These are phyloP conservation scores for Hypoxylon sp. DNA, from an alignment of 2,329 filamentous ascomycete species.

Conservation along the genomic window DNA sequence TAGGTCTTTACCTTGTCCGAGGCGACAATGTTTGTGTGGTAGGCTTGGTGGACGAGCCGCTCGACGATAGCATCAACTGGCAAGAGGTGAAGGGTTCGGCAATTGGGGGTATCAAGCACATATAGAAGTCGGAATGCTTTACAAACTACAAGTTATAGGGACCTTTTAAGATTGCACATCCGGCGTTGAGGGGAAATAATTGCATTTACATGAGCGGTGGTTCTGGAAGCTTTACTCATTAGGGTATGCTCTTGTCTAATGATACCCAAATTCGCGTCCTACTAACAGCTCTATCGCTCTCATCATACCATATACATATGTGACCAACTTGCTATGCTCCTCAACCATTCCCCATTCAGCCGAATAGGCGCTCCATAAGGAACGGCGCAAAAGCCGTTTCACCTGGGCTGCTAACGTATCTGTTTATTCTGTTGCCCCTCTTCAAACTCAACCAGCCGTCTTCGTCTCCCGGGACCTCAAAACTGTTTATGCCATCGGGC, in stretches of 20 bases:
- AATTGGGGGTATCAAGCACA: constrained; percentile 88
- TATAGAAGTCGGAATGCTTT: constrained; percentile 52
- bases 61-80: constrained; percentile 95
- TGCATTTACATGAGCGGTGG: constrained; percentile 44
- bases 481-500: constrained; percentile 63
- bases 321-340: constrained; percentile 12
- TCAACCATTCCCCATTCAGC: constrained; percentile 49
- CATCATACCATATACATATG: constrained; percentile 22
- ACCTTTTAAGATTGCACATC: constrained; percentile 48
- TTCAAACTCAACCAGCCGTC: constrained; percentile 80
- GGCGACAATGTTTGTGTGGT: constrained; percentile 95
- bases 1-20: constrained; percentile 91
- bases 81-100: constrained; percentile 86
- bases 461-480: constrained; percentile 77
- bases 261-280: constrained; percentile 53
- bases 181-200: constrained; percentile 51
- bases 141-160: constrained; percentile 16
- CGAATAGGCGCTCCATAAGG: constrained; percentile 77
- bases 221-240: constrained; percentile 46
- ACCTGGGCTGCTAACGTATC: constrained; percentile 80
- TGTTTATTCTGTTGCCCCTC: constrained; percentile 84
- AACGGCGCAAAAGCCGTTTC: constrained; percentile 75
- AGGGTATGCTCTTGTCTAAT: constrained; percentile 56
- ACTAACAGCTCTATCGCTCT: constrained; percentile 49
- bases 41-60: constrained; percentile 88